Base-by-base conservation (phyloP, 2,329 filamentous ascomycete genomes). In the Sarocladium brachiariae region DNA sequence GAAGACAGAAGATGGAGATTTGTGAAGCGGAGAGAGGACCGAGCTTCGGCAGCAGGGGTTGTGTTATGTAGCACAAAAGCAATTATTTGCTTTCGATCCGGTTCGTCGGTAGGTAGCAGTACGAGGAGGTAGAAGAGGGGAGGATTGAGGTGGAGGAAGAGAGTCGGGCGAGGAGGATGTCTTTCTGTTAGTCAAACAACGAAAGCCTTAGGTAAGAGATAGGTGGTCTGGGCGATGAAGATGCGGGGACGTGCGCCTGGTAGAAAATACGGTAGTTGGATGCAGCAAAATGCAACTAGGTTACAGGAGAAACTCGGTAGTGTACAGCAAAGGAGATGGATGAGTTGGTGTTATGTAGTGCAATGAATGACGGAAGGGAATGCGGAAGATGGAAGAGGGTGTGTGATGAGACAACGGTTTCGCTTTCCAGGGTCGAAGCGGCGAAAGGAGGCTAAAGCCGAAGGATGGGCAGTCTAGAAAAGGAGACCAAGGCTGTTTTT, bases 151-250 rank as follows among this genome's bases (percentile, higher is more conserved):
- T 18, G 25, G 45, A n/a, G 33, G 30, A 49, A 31, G 30, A 48
- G 18, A 37, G 18, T 30, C 30, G 27, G 30, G 11, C 19, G 33
- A 49, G 43, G 11, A 47, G 18, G 9, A 11, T 30, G 21, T 14
- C 33, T 55, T 59, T 59, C 54, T 60, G 60, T 61, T 61, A 60
- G 59, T 60, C 58, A 61, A 56, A 25, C 45, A 48, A 50, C 25
- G 54, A 52, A 51, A 53, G 49, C 56, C 53, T 61, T 61, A 61
- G 57, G 58, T 61, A 61, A 61, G 51, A 52, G 51, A 49, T 46
- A 57, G 50, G 46, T 53, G 52, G 35, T 50, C 27, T 37, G 31
- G 6, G 31, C 18, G 31, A 49, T 35, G 45, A n/a, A 49, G 31
- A 37, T 49, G 46, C 46, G 46, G 46, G 46, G 46, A 47, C 21